Percentiles rank a stretch among this genome's conserved stretches.
phyloP scores from a whole-genome alignment of 306 rosid genomes.

The Fragaria nilgerrensis region DNA sequence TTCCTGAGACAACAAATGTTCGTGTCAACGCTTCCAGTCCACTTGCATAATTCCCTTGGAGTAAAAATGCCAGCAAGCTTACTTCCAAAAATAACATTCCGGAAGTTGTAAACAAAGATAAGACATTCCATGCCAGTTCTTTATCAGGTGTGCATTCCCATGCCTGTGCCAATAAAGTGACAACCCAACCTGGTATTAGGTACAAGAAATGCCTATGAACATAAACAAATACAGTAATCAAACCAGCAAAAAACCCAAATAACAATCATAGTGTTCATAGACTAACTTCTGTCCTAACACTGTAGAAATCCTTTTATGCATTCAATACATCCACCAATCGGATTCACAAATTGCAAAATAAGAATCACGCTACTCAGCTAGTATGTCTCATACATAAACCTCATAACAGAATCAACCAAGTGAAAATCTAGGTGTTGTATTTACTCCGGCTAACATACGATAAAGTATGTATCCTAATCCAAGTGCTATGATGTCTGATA shows the following conservation, averaged over 20 bases:
- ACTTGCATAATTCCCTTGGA: slow-evolving; percentile 77
- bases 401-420: neutral
- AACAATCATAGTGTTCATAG: neutral
- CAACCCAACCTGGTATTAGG: slow-evolving; percentile 24
- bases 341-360: neutral
- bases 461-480: neutral
- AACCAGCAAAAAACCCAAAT: neutral
- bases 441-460: neutral
- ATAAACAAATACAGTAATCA: neutral
- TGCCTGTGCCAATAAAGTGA: slow-evolving; percentile 39
- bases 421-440: neutral
- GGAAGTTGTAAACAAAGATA: slow-evolving; percentile 76
- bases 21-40: slow-evolving; percentile 75
- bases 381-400: neutral
- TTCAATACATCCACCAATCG: neutral
- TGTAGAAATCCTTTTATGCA: neutral
- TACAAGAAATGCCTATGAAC: neutral
- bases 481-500: neutral
- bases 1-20: slow-evolving; percentile 77
- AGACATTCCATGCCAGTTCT: slow-evolving; percentile 66
- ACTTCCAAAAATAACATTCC: slow-evolving; percentile 98
- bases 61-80: slow-evolving; percentile 91
- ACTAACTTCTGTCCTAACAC: neutral
- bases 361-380: neutral
- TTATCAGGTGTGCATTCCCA: slow-evolving; percentile 89